Conservation (phyloP, 176 grass and related monocot genomes). For the Eleusine indica region DNA sequence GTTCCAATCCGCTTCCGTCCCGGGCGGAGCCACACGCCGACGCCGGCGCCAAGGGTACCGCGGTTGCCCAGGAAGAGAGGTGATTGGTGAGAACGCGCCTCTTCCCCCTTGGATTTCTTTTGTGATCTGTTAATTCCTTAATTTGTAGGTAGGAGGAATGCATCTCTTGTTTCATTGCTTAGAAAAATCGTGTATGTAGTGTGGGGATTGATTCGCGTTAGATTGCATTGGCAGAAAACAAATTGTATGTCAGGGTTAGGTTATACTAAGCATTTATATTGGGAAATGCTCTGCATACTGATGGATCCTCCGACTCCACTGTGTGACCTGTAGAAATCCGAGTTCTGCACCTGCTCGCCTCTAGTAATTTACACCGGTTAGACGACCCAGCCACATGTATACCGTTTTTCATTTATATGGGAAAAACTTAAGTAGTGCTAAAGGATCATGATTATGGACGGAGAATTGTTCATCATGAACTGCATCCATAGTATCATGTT, state of each 20-base stretch:
- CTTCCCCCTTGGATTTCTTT: neutral
- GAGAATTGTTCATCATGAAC: neutral
- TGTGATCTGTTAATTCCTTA: neutral
- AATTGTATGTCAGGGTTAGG: neutral
- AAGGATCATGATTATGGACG: neutral
- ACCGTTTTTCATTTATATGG: too few species aligned
- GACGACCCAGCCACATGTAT: too few species aligned
- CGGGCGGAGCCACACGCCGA: conserved; percentile 14
- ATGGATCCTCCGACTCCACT: too few species aligned
- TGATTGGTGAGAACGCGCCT: conserved; percentile 32
- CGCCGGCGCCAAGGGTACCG: neutral
- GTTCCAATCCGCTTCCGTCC: conserved; percentile 80
- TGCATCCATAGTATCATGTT: neutral
- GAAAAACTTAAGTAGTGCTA: neutral
- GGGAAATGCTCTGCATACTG: too few species aligned
- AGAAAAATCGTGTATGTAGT: neutral
- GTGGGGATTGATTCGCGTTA: neutral
- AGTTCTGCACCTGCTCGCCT: too few species aligned
- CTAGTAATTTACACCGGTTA: too few species aligned
- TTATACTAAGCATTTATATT: neutral
- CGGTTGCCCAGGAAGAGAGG: conserved; percentile 19
- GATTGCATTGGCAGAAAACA: neutral
- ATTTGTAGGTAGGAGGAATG: neutral
- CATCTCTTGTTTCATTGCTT: neutral
- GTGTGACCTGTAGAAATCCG: too few species aligned